phyloP scores from a whole-genome alignment of 2,329 filamentous ascomycete species.

The Aspergillus chevalieri region DNA sequence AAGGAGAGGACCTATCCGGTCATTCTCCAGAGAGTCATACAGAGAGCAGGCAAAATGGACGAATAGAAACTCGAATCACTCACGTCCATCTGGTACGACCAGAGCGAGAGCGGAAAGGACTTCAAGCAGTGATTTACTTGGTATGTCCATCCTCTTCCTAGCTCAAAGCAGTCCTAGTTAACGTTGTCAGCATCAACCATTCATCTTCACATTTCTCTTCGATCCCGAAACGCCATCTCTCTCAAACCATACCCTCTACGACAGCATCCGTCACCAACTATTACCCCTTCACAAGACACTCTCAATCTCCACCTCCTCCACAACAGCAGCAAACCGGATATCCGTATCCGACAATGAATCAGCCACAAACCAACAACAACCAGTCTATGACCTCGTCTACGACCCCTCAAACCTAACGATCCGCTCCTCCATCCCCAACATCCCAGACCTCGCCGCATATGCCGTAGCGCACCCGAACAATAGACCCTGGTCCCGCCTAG shows the following conservation, averaged over 20 bases:
- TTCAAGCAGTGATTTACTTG: conserved; percentile 39
- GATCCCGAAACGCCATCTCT: conserved; percentile 38
- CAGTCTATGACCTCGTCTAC: conserved; percentile 56
- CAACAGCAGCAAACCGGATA: conserved; percentile 35
- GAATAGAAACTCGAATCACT: conserved; percentile 32
- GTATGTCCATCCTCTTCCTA: conserved; percentile 18
- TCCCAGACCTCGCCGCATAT: conserved; percentile 48
- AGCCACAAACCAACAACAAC: conserved; percentile 21
- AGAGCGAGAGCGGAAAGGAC: conserved; percentile 15
- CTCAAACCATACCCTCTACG: conserved; percentile 40
- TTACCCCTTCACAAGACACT: conserved; percentile 44
- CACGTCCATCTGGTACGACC: conserved; percentile 24
- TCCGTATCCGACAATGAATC: conserved; percentile 25
- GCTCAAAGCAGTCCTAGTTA: conserved; percentile 4
- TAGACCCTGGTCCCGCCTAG: conserved; percentile 47
- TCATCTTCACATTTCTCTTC: conserved; percentile 48
- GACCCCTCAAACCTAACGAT: conserved; percentile 54
- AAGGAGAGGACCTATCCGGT: conserved; percentile 29
- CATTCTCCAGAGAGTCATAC: conserved; percentile 17
- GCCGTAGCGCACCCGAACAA: conserved; percentile 5
- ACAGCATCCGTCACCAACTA: conserved; percentile 44
- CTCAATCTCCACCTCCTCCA: conserved; percentile 40
- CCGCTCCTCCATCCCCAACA: conserved; percentile 59
- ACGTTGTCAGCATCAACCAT: conserved; percentile 38
- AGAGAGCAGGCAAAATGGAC: conserved; percentile 19